These are phyloP conservation scores for Rhododendron mucronatum DNA, from an alignment of 148 eudicot genomes.

Conservation along the genomic window DNA sequence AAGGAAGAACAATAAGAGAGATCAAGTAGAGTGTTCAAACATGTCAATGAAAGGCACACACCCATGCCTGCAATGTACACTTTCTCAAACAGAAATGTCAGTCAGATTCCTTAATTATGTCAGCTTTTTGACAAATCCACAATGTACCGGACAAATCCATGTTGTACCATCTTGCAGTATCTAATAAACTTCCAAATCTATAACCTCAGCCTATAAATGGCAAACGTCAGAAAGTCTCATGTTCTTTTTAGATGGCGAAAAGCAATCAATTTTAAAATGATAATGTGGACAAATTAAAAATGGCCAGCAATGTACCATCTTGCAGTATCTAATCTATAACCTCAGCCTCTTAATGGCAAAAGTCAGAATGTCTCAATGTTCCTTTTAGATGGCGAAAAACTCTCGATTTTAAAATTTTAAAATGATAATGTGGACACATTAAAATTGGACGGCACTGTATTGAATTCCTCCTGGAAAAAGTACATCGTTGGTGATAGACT, in stretches of 20 bases:
- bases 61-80: not conserved
- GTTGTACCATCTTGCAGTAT: not conserved
- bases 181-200: not conserved
- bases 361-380: not conserved
- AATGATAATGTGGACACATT: not conserved
- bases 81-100: slow-evolving; percentile 1
- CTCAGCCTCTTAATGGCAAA: not conserved
- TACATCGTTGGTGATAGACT: not conserved
- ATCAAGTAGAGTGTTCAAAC: not conserved
- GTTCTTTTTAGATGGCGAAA: not conserved
- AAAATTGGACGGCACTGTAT: not conserved
- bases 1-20: not conserved
- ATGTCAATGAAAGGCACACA: not conserved
- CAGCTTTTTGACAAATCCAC: not conserved
- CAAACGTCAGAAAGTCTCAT: not conserved
- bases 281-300: not conserved
- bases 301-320: not conserved
- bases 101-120: not conserved
- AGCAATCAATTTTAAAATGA: not conserved
- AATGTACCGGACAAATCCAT: not conserved
- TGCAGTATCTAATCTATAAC: not conserved
- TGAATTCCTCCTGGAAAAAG: not conserved
- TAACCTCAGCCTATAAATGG: not conserved
- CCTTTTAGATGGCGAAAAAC: not conserved
- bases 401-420: not conserved